Evolutionary conservation across 805 yeast genomes (phyloP).

Genomic region (Zygosaccharomyces bisporus): DNA sequence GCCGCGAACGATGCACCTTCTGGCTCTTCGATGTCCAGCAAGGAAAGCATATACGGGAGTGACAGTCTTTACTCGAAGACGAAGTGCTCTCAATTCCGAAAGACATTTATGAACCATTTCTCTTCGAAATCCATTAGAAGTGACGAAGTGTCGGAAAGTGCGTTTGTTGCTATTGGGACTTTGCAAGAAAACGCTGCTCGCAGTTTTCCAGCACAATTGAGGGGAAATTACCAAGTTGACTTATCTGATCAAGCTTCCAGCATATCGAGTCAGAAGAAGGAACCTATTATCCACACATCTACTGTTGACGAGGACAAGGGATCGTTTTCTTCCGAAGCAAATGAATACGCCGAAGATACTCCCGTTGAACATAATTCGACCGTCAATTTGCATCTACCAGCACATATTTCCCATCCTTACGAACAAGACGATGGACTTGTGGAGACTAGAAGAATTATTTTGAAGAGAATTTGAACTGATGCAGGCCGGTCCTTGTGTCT

Average conservation of each 20-base stretch:
- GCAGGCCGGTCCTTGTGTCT: constrained; percentile 1
- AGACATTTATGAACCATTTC: constrained; percentile 4
- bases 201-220: constrained; percentile 16
- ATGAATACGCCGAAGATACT: constrained; percentile 7
- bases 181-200: constrained; percentile 18
- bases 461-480: constrained; percentile 5
- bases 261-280: background rate
- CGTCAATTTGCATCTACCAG: constrained; percentile 19
- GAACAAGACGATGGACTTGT: constrained; percentile 5
- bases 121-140: background rate
- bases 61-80: constrained; percentile 4
- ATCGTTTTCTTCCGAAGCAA: constrained; percentile 32
- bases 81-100: constrained; percentile 2
- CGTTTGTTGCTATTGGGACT: constrained; percentile 16
- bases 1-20: constrained; percentile 54
- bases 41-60: background rate
- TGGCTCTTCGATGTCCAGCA: constrained; percentile 31
- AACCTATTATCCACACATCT: constrained; percentile 21
- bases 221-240: background rate
- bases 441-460: constrained; percentile 13
- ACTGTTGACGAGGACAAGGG: constrained; percentile 37
- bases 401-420: constrained; percentile 18
- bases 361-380: constrained; percentile 7
- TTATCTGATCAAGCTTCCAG: background rate
- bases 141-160: constrained; percentile 15